A percentile compares a stretch with the other conserved stretches of the same genome.
These are phyloP conservation scores for Leptoxyphium fumago DNA, from an alignment of 2,329 filamentous ascomycete genomes.

Conservation along the genomic window DNA sequence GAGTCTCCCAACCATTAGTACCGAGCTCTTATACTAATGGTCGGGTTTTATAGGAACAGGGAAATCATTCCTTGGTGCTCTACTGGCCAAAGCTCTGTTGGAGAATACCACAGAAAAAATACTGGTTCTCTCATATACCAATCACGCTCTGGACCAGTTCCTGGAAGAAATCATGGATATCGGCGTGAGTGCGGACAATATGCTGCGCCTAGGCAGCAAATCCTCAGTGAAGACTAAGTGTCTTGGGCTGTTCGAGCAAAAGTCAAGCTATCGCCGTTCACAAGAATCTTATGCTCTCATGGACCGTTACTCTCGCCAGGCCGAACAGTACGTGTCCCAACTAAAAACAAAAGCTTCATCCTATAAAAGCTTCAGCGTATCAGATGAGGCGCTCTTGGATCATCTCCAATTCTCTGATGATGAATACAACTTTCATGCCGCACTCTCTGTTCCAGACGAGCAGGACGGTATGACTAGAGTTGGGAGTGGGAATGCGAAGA, in stretches of 20 bases:
- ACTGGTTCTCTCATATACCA: slow-evolving; percentile 42
- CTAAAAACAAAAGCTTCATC: neutral
- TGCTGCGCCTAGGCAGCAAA: slow-evolving; percentile 47
- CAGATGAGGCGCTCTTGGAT: slow-evolving; percentile 17
- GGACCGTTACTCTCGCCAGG: slow-evolving; percentile 6
- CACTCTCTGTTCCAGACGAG: slow-evolving; percentile 37
- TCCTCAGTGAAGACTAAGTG: slow-evolving; percentile 34
- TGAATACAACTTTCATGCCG: slow-evolving; percentile 38
- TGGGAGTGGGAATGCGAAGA: slow-evolving; percentile 29
- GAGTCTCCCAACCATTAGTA: no score
- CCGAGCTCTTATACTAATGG: no score
- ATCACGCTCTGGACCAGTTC: slow-evolving; percentile 43
- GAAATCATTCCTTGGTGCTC: slow-evolving; percentile 58
- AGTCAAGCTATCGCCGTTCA: slow-evolving; percentile 20
- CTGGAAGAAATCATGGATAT: slow-evolving; percentile 43
- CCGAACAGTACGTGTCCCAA: slow-evolving; percentile 3
- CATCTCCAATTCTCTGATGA: slow-evolving; percentile 39
- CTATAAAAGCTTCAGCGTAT: slow-evolving; percentile 9
- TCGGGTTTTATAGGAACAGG: slow-evolving; percentile 42
- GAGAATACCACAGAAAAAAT: slow-evolving; percentile 38
- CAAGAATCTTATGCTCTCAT: slow-evolving; percentile 19
- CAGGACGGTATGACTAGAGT: slow-evolving; percentile 33
- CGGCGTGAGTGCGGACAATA: slow-evolving; percentile 29
- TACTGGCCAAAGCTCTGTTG: slow-evolving; percentile 43
- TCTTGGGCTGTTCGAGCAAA: slow-evolving; percentile 29